phyloP scores from a whole-genome alignment of 257 asterid species.

The Leonotis leonurus region DNA sequence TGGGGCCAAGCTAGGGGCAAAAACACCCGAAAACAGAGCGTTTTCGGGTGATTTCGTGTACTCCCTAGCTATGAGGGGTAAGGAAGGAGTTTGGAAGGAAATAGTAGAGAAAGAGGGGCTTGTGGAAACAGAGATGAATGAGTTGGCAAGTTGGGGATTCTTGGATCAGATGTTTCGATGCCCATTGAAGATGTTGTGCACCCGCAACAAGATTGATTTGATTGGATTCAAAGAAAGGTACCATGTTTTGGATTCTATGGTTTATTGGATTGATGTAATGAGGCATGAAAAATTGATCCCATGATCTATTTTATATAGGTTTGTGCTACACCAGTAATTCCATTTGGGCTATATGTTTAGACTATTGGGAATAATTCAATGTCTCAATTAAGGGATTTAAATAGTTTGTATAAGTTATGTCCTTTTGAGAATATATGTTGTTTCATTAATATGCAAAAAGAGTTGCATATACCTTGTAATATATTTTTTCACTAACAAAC shows the following conservation, averaged over 20 bases:
- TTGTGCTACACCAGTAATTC: slow-evolving; percentile 4
- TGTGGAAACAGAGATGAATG: slow-evolving; percentile 48
- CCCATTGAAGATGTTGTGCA: slow-evolving; percentile 60
- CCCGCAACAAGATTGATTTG: slow-evolving; percentile 42
- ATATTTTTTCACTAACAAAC: no score
- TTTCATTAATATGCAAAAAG: no score
- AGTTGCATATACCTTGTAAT: no score
- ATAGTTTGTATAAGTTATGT: no score
- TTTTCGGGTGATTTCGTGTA: slow-evolving; percentile 32
- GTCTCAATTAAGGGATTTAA: no score
- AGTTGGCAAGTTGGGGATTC: slow-evolving; percentile 68
- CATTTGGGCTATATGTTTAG: not conserved
- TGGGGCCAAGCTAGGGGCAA: slow-evolving; percentile 41
- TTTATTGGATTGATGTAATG: slow-evolving; percentile 71
- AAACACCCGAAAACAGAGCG: slow-evolving; percentile 3
- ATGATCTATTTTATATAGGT: not conserved
- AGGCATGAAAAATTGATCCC: slow-evolving; percentile 61
- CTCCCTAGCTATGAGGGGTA: slow-evolving; percentile 41
- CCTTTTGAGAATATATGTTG: no score
- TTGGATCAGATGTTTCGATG: slow-evolving; percentile 54
- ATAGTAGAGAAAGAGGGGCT: slow-evolving; percentile 50
- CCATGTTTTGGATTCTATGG: slow-evolving; percentile 57
- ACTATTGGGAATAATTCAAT: no score
- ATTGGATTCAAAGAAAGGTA: slow-evolving; percentile 56
- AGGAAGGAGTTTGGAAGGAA: slow-evolving; percentile 57